A percentile compares a stretch with the other conserved stretches of the same genome.
These are phyloP conservation scores for Nakazawaea ambrosiae DNA, from an alignment of 805 yeast species.

Conservation along the genomic window DNA sequence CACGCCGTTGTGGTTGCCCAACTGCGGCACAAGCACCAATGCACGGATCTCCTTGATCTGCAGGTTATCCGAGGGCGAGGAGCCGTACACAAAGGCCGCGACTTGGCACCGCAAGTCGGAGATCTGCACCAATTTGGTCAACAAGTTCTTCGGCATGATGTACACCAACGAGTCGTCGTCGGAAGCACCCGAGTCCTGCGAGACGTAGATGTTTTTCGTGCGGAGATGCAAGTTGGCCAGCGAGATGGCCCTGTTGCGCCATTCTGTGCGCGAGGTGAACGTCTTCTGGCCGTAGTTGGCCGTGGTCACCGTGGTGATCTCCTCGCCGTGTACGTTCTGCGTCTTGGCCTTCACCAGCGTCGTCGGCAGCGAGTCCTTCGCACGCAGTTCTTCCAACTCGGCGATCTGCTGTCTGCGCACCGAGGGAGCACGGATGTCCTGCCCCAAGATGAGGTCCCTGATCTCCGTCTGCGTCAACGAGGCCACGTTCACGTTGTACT, in stretches of 20 bases:
- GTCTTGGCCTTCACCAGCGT: constrained; percentile 79
- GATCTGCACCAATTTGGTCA: constrained; percentile 70
- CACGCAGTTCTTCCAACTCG: constrained; percentile 50
- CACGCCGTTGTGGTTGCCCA: constrained; percentile 64
- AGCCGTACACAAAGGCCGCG: constrained; percentile 76
- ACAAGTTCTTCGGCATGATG: constrained; percentile 74
- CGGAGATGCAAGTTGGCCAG: constrained; percentile 67
- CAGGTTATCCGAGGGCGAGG: constrained; percentile 63
- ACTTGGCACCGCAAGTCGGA: constrained; percentile 78
- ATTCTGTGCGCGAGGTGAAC: constrained; percentile 79
- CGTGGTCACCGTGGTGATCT: constrained; percentile 89
- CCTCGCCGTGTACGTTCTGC: constrained; percentile 92
- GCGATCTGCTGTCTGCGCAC: constrained; percentile 79
- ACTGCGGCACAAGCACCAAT: constrained; percentile 80
- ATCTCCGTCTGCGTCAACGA: constrained; percentile 90
- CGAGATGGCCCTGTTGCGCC: constrained; percentile 85
- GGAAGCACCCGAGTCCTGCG: constrained; percentile 48
- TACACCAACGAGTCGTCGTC: constrained; percentile 55
- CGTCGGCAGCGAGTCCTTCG: constrained; percentile 39
- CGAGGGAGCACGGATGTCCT: constrained; percentile 87
- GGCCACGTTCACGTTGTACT: constrained; percentile 78
- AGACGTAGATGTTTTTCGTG: constrained; percentile 65
- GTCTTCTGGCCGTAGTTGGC: constrained; percentile 79
- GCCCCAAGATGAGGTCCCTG: constrained; percentile 90
- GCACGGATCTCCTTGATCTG: constrained; percentile 73